phyloP scores from a whole-genome alignment of 1,284 basidiomycete species.

The Cryptococcus floricola region DNA sequence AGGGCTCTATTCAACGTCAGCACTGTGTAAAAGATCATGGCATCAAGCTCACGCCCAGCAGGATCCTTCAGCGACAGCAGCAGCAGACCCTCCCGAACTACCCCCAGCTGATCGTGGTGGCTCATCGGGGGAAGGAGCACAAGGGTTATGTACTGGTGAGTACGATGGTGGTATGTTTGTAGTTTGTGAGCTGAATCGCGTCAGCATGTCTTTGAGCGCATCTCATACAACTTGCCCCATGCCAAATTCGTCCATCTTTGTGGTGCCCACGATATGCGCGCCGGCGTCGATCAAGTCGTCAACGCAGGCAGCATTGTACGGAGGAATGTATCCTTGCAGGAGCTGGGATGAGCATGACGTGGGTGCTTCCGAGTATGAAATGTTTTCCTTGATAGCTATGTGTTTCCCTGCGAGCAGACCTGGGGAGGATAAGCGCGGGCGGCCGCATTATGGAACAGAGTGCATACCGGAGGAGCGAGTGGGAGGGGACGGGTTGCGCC shows the following conservation, averaged over 20 bases:
- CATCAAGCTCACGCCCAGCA: conserved; percentile 65
- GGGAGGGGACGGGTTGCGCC: background rate
- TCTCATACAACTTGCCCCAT: conserved; percentile 67
- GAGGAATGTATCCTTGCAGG: conserved; percentile 68
- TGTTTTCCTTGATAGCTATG: conserved; percentile 81
- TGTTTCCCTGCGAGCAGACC: conserved; percentile 29
- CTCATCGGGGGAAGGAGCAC: conserved; percentile 34
- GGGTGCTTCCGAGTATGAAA: conserved; percentile 63
- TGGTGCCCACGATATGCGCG: conserved; percentile 75
- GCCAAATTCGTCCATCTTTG: conserved; percentile 97
- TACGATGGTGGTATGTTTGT: conserved; percentile 25
- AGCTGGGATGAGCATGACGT: conserved; percentile 78
- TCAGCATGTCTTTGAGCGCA: background rate
- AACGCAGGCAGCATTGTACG: conserved; percentile 86
- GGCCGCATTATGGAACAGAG: too few relatives aligned
- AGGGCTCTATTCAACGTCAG: conserved; percentile 60
- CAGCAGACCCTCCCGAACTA: conserved; percentile 53
- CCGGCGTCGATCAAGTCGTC: conserved; percentile 61
- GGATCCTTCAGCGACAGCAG: conserved; percentile 57
- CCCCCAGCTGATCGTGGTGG: conserved; percentile 64
- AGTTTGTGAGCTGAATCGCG: conserved; percentile 28
- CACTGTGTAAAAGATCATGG: background rate
- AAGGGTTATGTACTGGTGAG: conserved; percentile 69
- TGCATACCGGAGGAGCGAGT: background rate
- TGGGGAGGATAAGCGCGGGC: conserved; percentile 1